Conservation (phyloP, 1,139 yeast genomes). For the Candida labiduridarum region DNA sequence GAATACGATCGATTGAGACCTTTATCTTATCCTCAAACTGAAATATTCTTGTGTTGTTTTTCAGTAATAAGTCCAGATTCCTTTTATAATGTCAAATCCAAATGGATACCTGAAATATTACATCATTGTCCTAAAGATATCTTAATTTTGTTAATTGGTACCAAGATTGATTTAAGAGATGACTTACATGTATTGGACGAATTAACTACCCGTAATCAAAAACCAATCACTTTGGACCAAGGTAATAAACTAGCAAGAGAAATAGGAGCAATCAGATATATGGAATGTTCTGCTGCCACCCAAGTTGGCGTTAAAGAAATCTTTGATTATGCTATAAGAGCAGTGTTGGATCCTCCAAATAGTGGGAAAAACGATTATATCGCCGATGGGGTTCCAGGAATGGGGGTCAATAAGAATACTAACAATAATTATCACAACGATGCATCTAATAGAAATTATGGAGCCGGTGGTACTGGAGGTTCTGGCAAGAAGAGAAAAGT, state of each 20-base stretch:
- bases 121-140: slow-evolving; percentile 92
- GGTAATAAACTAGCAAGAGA: slow-evolving; percentile 72
- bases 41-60: slow-evolving; percentile 92
- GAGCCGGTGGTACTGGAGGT: slow-evolving; percentile 4
- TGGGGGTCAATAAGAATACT: slow-evolving; percentile 2
- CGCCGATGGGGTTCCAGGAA: slow-evolving; percentile 7
- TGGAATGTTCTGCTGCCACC: slow-evolving; percentile 93
- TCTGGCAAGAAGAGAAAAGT: slow-evolving; percentile 32
- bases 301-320: slow-evolving; percentile 84
- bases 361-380: slow-evolving; percentile 12
- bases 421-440: background rate
- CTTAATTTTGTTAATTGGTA: slow-evolving; percentile 79
- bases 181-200: slow-evolving; percentile 77
- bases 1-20: slow-evolving; percentile 98
- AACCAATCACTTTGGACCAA: slow-evolving; percentile 64
- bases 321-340: slow-evolving; percentile 77
- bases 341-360: slow-evolving; percentile 62
- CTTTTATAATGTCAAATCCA: slow-evolving; percentile 96
- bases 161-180: slow-evolving; percentile 83
- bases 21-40: slow-evolving; percentile 93
- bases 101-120: slow-evolving; percentile 98
- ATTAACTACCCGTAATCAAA: slow-evolving; percentile 60
- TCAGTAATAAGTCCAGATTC: slow-evolving; percentile 96
- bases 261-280: slow-evolving; percentile 70
- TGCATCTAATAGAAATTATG: background rate